phyloP scores from a whole-genome alignment of 768 basidiomycete genomes.

The Lactarius tabidus region DNA sequence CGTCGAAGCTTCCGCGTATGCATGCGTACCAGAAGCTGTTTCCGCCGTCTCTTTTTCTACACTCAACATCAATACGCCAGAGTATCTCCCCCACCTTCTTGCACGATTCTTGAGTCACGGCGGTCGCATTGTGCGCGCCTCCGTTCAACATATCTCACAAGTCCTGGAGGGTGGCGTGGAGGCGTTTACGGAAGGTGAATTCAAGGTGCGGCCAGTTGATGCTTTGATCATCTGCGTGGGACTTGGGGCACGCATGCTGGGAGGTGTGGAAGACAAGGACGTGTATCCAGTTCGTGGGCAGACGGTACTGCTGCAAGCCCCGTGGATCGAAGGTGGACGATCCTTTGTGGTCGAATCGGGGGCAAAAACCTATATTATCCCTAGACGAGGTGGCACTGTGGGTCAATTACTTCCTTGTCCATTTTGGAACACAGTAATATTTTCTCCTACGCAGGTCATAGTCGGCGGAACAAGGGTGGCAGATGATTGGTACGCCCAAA shows the following conservation, averaged over 20 bases:
- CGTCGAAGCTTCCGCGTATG: constrained; percentile 40
- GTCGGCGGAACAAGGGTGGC: constrained; percentile 56
- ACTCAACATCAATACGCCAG: constrained; percentile 60
- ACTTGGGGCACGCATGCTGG: constrained; percentile 50
- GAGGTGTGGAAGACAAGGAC: constrained; percentile 48
- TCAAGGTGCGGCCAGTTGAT: constrained; percentile 31
- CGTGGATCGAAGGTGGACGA: constrained; percentile 52
- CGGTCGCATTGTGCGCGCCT: constrained; percentile 55
- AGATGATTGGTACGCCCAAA: constrained; percentile 53
- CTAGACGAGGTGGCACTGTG: constrained; percentile 53
- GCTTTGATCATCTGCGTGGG: constrained; percentile 71
- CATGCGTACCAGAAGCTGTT: constrained; percentile 34
- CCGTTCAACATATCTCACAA: constrained; percentile 66
- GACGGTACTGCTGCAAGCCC: constrained; percentile 41
- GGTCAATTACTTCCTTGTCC: constrained; percentile 22
- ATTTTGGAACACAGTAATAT: neutral
- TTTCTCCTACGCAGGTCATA: constrained; percentile 38
- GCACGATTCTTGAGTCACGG: constrained; percentile 54
- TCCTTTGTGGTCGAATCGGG: constrained; percentile 40
- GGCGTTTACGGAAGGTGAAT: constrained; percentile 25
- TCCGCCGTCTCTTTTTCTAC: constrained; percentile 61
- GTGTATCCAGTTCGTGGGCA: constrained; percentile 48
- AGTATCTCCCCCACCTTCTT: constrained; percentile 62
- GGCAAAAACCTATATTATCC: constrained; percentile 60
- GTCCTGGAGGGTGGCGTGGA: constrained; percentile 55